Evolutionary conservation across 2,329 filamentous ascomycete genomes (phyloP), one percentile per base, ranked within the genome.

Genomic region (Aureobasidium sp.): DNA sequence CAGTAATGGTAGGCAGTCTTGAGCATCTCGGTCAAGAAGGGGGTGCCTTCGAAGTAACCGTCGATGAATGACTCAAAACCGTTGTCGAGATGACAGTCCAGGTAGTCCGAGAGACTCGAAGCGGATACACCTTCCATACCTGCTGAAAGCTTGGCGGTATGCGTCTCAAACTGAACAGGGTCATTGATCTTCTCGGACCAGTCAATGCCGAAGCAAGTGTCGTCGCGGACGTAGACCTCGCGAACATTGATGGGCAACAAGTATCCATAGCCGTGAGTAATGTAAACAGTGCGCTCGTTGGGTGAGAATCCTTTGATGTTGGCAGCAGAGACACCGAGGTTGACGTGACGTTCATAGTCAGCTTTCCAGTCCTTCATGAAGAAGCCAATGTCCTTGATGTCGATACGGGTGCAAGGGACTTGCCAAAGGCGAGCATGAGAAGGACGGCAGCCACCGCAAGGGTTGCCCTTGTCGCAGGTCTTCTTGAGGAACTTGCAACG

Each of bases 321-420:
- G 75, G 88, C 92, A 51, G 96, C 88, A 1, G 91, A 95, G 71
- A 96, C 90, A 60, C 89, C 90, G 61, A 89, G 84, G 64, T 84
- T 88, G 67, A 94, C 84, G 72, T 96, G 92, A 67, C 91, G 87
- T 77, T 96, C 91, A 69, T 94, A 96, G 74, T 97, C 93, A 46
- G 91, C 92, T 77, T 93, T 95, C 92, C 92, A 97, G 75, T 96
- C 93, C 80, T 96, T 96, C 89, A 96, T 94, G 80, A 97, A 97
- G 75, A 95, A 96, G 45, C 86, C 89, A 69, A 97, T 95, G 69
- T 97, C 93, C 82, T 96, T 96, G 80, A 97, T 97, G 74, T 96
- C 93, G 70, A 96, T 96, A 64, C 93, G 89, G 42, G 93, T 97
- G 80, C 93, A 97, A 63, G 93, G 93, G 46, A 97, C 93, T 77